Conservation (phyloP, 108 stramenopile genomes). For the Pseudonitzschia multiseries region DNA sequence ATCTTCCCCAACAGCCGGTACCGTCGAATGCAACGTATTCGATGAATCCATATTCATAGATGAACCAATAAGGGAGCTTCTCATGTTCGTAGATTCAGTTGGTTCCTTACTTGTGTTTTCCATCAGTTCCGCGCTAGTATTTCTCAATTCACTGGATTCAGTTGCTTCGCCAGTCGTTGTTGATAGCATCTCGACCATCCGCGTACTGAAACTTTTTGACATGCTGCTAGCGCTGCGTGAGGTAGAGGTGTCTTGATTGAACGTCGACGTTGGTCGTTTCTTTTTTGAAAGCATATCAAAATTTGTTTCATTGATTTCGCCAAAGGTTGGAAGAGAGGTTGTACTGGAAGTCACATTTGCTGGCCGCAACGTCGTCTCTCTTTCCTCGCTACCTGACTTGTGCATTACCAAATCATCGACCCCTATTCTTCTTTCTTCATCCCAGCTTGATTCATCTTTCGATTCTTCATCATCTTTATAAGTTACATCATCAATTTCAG, state of each 20-base stretch:
- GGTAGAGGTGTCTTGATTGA: not conserved
- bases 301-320: not conserved
- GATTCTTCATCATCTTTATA: not conserved
- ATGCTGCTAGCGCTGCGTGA: not conserved
- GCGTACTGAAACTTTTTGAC: not conserved
- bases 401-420: not conserved
- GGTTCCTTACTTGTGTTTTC: not conserved
- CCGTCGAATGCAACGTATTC: not conserved
- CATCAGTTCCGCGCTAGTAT: not conserved
- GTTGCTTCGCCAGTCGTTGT: not conserved
- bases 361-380: not conserved
- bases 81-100: not conserved
- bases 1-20: not conserved
- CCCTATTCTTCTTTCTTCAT: not conserved
- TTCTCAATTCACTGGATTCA: slow-evolving; percentile 3
- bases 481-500: not conserved
- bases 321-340: not conserved
- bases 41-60: not conserved
- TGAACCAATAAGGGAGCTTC: not conserved
- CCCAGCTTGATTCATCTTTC: not conserved
- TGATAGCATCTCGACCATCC: not conserved
- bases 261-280: not conserved
- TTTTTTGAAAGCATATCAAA: not conserved
- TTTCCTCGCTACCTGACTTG: not conserved
- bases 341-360: not conserved